phyloP scores from a whole-genome alignment of 768 basidiomycete species.

The Pholiota microspora region DNA sequence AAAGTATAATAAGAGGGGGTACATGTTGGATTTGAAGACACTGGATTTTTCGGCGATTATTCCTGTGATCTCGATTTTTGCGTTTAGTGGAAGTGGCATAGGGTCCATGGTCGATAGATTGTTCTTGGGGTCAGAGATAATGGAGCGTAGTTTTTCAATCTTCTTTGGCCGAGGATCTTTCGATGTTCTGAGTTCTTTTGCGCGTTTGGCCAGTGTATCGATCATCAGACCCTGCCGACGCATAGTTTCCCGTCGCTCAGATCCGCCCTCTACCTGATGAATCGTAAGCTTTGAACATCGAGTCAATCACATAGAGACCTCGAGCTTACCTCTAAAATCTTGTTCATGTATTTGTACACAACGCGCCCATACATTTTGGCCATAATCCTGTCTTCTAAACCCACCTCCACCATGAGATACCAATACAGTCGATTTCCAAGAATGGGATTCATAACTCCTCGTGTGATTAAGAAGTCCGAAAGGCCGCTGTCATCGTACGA shows the following conservation, averaged over 20 bases:
- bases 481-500: constrained; percentile 92
- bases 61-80: constrained; percentile 79
- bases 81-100: constrained; percentile 88
- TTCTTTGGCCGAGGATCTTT: constrained; percentile 97
- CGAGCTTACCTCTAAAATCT: constrained; percentile 72
- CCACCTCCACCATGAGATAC: constrained; percentile 97
- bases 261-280: constrained; percentile 65
- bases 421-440: constrained; percentile 93
- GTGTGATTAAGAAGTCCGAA: constrained; percentile 85
- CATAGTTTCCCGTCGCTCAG: constrained; percentile 83
- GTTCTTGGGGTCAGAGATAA: constrained; percentile 83
- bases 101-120: constrained; percentile 75
- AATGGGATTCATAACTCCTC: constrained; percentile 79
- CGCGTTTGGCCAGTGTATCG: constrained; percentile 80
- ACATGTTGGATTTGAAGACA: constrained; percentile 97
- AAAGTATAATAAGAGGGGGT: constrained; percentile 88
- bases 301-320: background rate
- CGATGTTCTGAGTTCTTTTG: constrained; percentile 81
- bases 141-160: constrained; percentile 90
- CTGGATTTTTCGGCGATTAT: constrained; percentile 91
- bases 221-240: constrained; percentile 90
- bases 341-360: constrained; percentile 86
- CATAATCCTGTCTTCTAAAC: constrained; percentile 78
- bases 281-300: background rate
- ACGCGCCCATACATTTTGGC: constrained; percentile 94